phyloP scores from a whole-genome alignment of 257 asterid genomes.

The Solanum neorickii region DNA sequence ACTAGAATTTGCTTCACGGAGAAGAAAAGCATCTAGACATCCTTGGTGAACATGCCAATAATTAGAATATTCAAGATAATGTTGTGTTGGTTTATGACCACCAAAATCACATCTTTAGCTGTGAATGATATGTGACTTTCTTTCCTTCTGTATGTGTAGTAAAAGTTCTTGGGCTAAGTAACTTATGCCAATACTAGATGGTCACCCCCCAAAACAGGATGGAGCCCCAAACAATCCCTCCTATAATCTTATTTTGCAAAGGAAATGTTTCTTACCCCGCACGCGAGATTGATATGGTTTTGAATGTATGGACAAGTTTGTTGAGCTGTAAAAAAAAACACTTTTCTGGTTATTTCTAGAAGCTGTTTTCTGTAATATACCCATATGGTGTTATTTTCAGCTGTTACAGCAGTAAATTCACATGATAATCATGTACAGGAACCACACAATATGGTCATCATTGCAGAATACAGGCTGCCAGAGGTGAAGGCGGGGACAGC shows the following conservation, averaged over 20 bases:
- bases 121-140: not conserved
- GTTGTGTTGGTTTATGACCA: not conserved
- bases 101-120: not conserved
- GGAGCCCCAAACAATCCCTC: not conserved
- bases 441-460: constrained; percentile 54
- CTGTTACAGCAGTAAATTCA: not conserved
- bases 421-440: constrained; percentile 33
- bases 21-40: not conserved
- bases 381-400: not conserved
- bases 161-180: not conserved
- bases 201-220: not conserved
- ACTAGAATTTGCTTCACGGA: not conserved
- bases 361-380: not conserved
- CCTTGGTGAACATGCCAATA: not conserved
- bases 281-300: not conserved
- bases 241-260: not conserved
- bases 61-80: not conserved
- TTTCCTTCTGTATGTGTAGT: not conserved
- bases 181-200: not conserved
- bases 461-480: constrained; percentile 84
- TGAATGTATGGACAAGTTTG: not conserved
- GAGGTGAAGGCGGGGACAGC: constrained; percentile 79
- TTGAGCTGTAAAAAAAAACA: not conserved
- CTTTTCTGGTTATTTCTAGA: not conserved
- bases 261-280: not conserved